Conservation (phyloP, 2,329 filamentous ascomycete genomes). For the Phaeosphaeria sp. region DNA sequence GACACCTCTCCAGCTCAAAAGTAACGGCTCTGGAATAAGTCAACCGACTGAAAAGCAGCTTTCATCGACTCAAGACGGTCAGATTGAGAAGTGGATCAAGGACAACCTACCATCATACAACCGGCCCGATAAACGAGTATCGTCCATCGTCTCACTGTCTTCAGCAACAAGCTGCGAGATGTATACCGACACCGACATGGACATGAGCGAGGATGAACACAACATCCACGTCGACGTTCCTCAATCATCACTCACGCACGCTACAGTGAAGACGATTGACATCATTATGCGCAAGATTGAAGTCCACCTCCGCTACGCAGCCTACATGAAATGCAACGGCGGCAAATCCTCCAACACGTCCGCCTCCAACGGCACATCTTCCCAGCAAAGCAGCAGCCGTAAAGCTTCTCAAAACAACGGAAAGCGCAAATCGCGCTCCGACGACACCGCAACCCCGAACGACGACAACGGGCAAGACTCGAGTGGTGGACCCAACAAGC, state of each 20-base stretch:
- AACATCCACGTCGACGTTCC: conserved; percentile 3
- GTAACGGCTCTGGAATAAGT: background rate
- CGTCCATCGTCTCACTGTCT: conserved; percentile 34
- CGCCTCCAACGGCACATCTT: background rate
- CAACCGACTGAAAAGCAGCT: background rate
- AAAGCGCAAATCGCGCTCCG: conserved; percentile 32
- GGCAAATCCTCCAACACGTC: conserved; percentile 12
- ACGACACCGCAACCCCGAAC: conserved; percentile 25
- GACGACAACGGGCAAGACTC: conserved; percentile 27
- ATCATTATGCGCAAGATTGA: conserved; percentile 39
- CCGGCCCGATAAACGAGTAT: conserved; percentile 29
- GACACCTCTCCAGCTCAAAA: background rate
- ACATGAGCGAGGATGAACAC: conserved; percentile 33
- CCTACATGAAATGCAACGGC: conserved; percentile 31
- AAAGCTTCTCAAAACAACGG: conserved; percentile 18
- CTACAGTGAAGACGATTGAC: conserved; percentile 32
- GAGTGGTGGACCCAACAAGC: conserved; percentile 31
- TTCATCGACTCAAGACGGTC: conserved; percentile 15
- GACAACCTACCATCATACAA: conserved; percentile 29
- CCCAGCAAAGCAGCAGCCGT: conserved; percentile 18
- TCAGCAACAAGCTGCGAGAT: conserved; percentile 38
- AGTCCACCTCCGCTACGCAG: conserved; percentile 30
- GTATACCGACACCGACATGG: conserved; percentile 36
- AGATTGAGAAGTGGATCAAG: conserved; percentile 34
- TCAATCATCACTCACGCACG: conserved; percentile 16